Conservation (phyloP, 345 rosid species). For the Pistacia vera region DNA sequence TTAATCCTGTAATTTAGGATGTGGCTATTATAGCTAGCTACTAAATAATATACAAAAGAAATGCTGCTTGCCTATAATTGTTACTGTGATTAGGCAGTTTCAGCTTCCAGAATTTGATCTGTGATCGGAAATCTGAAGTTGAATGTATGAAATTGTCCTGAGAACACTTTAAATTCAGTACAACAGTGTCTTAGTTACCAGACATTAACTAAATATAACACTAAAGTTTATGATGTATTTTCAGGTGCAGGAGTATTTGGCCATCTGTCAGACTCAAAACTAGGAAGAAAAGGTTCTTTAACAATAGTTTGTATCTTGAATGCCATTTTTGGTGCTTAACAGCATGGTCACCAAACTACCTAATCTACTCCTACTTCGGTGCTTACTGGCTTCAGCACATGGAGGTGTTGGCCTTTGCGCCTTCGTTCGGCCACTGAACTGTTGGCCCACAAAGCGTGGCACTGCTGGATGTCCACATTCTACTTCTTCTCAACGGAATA, state of each 20-base stretch:
- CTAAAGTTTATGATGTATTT: neutral
- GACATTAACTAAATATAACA: too few species aligned
- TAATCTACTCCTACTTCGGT: slow-evolving; percentile 69
- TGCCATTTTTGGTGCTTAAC: slow-evolving; percentile 77
- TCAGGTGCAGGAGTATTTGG: slow-evolving; percentile 96
- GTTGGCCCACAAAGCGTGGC: slow-evolving; percentile 87
- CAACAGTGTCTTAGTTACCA: too few species aligned
- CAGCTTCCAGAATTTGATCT: neutral
- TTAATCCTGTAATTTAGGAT: too few species aligned
- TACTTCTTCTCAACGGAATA: slow-evolving; percentile 89
- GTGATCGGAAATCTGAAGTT: neutral
- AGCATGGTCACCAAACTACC: slow-evolving; percentile 70
- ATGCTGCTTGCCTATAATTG: too few species aligned
- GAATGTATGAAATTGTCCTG: neutral
- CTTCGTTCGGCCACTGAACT: slow-evolving; percentile 81
- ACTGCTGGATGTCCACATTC: slow-evolving; percentile 96
- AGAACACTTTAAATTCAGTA: too few species aligned
- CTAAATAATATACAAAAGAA: too few species aligned
- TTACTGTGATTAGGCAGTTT: neutral
- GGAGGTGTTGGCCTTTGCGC: slow-evolving; percentile 91
- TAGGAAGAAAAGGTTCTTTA: slow-evolving; percentile 94
- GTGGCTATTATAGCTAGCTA: too few species aligned
- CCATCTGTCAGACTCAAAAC: slow-evolving; percentile 82
- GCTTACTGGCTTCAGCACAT: slow-evolving; percentile 86
- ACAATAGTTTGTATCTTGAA: slow-evolving; percentile 72